These are phyloP conservation scores for Deinandra increscens DNA, from an alignment of 129 eudicot species.

Conservation along the genomic window DNA sequence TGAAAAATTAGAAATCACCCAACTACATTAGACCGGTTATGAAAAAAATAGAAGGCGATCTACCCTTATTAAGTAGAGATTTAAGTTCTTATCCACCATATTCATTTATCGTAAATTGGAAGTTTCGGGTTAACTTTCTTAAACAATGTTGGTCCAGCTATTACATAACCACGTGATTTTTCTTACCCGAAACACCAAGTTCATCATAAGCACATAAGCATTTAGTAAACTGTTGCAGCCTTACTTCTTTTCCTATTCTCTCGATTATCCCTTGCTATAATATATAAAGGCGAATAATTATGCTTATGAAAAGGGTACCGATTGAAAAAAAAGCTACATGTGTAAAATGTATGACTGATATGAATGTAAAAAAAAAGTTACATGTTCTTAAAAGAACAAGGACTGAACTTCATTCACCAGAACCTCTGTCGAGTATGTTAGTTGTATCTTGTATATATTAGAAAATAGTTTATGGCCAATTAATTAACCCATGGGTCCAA, in stretches of 20 bases:
- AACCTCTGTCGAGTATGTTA: no score
- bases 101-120: background rate
- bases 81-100: background rate
- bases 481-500: no score
- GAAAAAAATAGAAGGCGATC: background rate
- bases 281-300: no score
- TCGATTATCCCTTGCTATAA: background rate
- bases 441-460: no score
- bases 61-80: background rate
- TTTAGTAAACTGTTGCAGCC: background rate
- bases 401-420: no score
- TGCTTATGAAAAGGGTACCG: background rate
- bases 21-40: background rate
- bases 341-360: background rate
- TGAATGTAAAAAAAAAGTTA: background rate
- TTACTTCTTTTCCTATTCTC: background rate
- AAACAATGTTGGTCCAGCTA: background rate
- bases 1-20: background rate
- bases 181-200: background rate
- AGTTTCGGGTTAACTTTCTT: background rate
- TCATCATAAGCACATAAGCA: background rate
- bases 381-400: no score
- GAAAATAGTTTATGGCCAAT: no score
- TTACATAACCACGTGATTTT: background rate
- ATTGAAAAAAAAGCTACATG: no score